Base-by-base conservation (phyloP, 116 monocot species). In the Zostera marina region DNA sequence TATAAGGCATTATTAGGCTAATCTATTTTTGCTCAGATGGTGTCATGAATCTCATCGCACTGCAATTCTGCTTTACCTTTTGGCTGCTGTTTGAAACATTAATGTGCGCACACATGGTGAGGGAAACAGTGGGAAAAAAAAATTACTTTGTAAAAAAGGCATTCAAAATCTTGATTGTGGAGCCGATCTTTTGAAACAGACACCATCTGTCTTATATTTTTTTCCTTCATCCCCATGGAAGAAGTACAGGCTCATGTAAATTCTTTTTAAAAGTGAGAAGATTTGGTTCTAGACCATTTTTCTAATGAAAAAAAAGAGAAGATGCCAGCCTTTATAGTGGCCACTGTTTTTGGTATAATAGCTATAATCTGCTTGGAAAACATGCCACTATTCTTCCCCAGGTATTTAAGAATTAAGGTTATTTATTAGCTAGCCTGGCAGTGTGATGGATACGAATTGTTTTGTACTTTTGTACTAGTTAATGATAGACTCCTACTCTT, bases 1-100 rank as follows among this genome's bases (percentile, higher is more conserved):
- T 93, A 43, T 93, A 71, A 74, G 22, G 15, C 32, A 32, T 32
- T 3, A 22, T 54, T 56, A 15, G 49, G 49, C 64, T 52, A 11
- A 25, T 54, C 60, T 56, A 66, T 58, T 56, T 77, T 72, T 64
- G 43, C 11, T 3, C 59, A 1, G 32, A 59, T 59, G 59, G 41
- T 44, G 59, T 59, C 44, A 42, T 6, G 43, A 17, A 23, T 23
- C 43, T 41, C 39, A 32, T 41, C 56, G 38, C 56, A 56, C 41
- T 15, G 15, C 38, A 16, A 15, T 19, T 38, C 56, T 16, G 13
- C 51, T 19, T 19, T 51, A 17, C 39, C 56, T 3, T 14, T 26
- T 38, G 3, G 9, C 41, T 15, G 40, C 16, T 19, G 3, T 56
- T 15, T 13, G 51, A 32, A 14, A n/a, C 8, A n/a, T n/a, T 13